Base-by-base conservation (phyloP, 108 stramenopile genomes). In the Stephanodiscus minutulus region DNA sequence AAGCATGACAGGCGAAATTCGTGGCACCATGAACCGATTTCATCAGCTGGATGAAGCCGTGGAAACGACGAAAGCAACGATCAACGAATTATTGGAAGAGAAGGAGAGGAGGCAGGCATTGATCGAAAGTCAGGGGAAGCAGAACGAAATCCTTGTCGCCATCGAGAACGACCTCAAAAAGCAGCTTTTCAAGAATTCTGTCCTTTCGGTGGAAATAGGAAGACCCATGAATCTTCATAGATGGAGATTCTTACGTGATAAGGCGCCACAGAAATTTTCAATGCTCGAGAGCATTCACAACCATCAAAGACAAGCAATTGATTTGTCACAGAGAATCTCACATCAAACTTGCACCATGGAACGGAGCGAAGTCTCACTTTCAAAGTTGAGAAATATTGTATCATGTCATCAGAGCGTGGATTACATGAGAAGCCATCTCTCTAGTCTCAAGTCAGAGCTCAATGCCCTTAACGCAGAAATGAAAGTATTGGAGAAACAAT, bases 201-300 rank as follows among this genome's bases (percentile, higher is more conserved):
- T 22, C 17, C 48, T 69, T 15, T 5, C 68, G 3, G 43, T 58
- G n/a, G 68, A 69, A 58, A 13, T 69, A 7, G 68, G 68, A 17
- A 69, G 68, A 46, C 68, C 68, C 1, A 58, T 69, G 3, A 69
- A 69, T 18, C 35, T 69, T 3, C 68, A 69, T 46, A 12, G 68
- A 58, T 69, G 55, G 56, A 39, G 68, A 25, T 31, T 46, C 27
- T 27, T 69, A 24, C 68, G 58, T n/a, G 46, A 44, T 46, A 24
- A 55, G 25, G 29, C 57, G 20, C 49, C 49, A 24, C 28, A 41
- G 15, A 2, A 54, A 33, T 69, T 6, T 18, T 22, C 12, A 15
- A 21, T 69, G 12, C 57, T 69, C 46, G 66, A 54, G 13, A 4
- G 33, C 53, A 39, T 68, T 29, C 53, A 55, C 49, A 68, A 55